Percentiles rank a stretch among this genome's conserved stretches.
phyloP scores from a whole-genome alignment of 2,329 filamentous ascomycete species.

The Epichloe glyceriae region DNA sequence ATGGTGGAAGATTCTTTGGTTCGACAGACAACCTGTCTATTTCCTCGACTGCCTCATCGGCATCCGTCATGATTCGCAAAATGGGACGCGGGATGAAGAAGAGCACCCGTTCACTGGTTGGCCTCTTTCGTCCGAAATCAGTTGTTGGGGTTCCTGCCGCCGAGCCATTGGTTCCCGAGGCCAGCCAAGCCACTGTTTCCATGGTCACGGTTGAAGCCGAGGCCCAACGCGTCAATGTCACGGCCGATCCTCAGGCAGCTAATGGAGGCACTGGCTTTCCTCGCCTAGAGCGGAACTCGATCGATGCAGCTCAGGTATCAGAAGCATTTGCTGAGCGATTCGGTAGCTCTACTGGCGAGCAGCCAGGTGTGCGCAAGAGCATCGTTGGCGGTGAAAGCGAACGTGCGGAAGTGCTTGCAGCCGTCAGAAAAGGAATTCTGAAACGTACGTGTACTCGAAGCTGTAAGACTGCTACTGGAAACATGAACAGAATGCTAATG shows the following conservation, averaged over 20 bases:
- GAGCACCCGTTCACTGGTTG: constrained; percentile 77
- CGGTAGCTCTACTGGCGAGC: constrained; percentile 45
- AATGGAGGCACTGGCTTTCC: constrained; percentile 67
- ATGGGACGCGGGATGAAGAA: constrained; percentile 99
- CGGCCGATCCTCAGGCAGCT: constrained; percentile 53
- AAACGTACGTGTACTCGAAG: constrained; percentile 50
- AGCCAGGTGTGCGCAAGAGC: constrained; percentile 61
- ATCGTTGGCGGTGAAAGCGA: constrained; percentile 85
- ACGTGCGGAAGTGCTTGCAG: constrained; percentile 79
- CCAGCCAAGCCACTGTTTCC: constrained; percentile 72
- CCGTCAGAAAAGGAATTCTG: constrained; percentile 88
- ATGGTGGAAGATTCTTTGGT: constrained; percentile 75
- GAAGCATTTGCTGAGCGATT: constrained; percentile 35
- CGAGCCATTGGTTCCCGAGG: constrained; percentile 52
- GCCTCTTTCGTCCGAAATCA: constrained; percentile 90
- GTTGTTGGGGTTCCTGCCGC: constrained; percentile 64
- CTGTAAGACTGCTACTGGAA: not conserved
- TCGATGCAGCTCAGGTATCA: constrained; percentile 48
- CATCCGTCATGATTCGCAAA: constrained; percentile 90
- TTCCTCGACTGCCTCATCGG: constrained; percentile 78
- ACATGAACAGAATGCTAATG: not conserved
- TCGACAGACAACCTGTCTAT: constrained; percentile 94
- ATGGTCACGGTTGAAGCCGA: constrained; percentile 96
- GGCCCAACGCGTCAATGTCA: constrained; percentile 69
- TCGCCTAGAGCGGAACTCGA: constrained; percentile 68